Evolutionary conservation across 2,329 filamentous ascomycete species (phyloP), one percentile per base, ranked within the genome.

Genomic region (Clonostachys sp.): DNA sequence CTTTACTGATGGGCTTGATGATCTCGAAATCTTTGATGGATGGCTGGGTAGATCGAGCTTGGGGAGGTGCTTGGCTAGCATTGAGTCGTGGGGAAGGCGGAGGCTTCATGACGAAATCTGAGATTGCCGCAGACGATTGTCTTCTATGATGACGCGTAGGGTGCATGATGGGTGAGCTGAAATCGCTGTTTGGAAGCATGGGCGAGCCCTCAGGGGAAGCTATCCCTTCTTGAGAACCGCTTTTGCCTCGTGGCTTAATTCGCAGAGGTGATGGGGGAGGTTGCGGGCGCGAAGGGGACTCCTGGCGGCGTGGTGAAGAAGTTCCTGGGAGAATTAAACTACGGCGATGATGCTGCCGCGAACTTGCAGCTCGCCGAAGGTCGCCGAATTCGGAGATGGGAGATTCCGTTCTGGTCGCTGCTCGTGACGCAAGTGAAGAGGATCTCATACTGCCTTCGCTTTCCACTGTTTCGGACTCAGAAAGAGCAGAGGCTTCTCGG

Each of bases 11-110:
- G 6, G 94, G 94, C 62, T 99, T 99, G 71, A 99, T 96, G 56
- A 99, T 96, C 64, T 99, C 94, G 57, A 99, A 99, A 61, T 99
- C 94, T 59, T 97, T 97, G 71, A 99, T 99, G 0, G 95, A 99
- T 8, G 92, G 91, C 4, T 94, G 89, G 2, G 92, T 86, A 33
- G 92, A 90, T 49, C 91, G 86, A 44, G 91, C 89, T 63, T 95
- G 91, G 2, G 87, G 88, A 33, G 91, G 88, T 38, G 84, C 81
- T 49, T 81, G 85, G 17, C 87, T 86, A 4, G 89, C 86, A 18
- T 80, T 83, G 45, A 97, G 67, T 20, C 91, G 83, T 6, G 94
- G 94, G 6, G 94, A 99, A 2, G 88, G 78, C 0, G 92, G 90
- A 14, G 84, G 83, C 55, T 83, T 79, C 59, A 81, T 80, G 41